phyloP scores from a whole-genome alignment of 2,329 filamentous ascomycete genomes.

The Aspergillus quadricinctus region DNA sequence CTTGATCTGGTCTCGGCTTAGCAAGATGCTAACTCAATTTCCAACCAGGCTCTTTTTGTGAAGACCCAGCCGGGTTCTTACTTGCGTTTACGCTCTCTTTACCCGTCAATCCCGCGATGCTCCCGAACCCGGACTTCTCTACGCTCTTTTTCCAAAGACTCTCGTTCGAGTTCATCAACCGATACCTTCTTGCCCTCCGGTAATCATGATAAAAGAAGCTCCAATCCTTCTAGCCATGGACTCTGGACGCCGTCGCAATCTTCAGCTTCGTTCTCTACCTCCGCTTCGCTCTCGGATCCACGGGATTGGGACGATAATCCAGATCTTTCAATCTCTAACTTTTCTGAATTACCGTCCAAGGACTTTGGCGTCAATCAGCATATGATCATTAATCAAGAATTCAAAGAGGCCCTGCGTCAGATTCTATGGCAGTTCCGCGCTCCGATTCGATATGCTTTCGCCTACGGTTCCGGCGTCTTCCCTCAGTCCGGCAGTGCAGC shows the following conservation, averaged over 20 bases:
- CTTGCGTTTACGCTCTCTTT: conserved; percentile 17
- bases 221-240: conserved; percentile 7
- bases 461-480: conserved; percentile 96
- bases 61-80: conserved; percentile 18
- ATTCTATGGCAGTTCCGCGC: conserved; percentile 89
- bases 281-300: conserved; percentile 28
- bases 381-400: conserved; percentile 91
- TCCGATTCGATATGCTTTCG: conserved; percentile 93
- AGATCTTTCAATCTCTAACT: conserved; percentile 66
- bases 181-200: conserved; percentile 11
- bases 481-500: conserved; percentile 60
- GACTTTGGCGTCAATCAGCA: conserved; percentile 95
- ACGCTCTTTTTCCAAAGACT: conserved; percentile 30
- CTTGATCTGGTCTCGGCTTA: background rate
- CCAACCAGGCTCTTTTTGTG: conserved; percentile 20
- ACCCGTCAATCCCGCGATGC: conserved; percentile 15
- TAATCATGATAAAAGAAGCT: conserved; percentile 13
- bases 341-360: conserved; percentile 69
- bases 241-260: conserved; percentile 15
- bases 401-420: conserved; percentile 82
- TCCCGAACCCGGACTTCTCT: conserved; percentile 14
- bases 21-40: conserved; percentile 4
- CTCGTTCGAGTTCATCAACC: conserved; percentile 13
- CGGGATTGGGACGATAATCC: conserved; percentile 73
- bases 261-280: conserved; percentile 29